Conservation (phyloP, 2,329 filamentous ascomycete species). For the Ophiostoma himal-ulmi region DNA sequence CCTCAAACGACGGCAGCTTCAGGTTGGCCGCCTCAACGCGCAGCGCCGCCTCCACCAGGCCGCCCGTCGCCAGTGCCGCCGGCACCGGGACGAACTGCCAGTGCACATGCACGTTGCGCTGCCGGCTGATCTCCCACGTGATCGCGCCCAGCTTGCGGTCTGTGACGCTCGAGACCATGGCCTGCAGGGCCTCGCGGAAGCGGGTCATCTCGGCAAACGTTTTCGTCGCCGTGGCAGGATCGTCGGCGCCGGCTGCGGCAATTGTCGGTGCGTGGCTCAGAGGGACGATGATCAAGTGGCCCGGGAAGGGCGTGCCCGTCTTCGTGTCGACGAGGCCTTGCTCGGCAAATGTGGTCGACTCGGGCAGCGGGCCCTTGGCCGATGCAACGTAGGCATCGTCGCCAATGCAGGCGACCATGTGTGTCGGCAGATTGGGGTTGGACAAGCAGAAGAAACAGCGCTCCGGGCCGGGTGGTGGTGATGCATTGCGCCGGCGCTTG, state of each 20-base stretch:
- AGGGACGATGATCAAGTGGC: constrained; percentile 87
- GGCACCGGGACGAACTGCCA: constrained; percentile 88
- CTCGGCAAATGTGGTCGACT: constrained; percentile 57
- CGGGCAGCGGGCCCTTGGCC: constrained; percentile 82
- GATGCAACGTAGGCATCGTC: constrained; percentile 84
- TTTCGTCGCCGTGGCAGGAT: constrained; percentile 44
- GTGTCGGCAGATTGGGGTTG: constrained; percentile 73
- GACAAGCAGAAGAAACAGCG: constrained; percentile 95
- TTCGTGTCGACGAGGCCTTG: constrained; percentile 46
- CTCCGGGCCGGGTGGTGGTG: constrained; percentile 62
- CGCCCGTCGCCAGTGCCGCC: constrained; percentile 59
- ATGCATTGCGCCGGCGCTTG: constrained; percentile 40
- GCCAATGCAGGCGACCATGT: constrained; percentile 86
- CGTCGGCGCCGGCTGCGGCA: constrained; percentile 49
- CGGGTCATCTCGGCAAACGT: constrained; percentile 76
- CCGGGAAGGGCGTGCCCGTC: constrained; percentile 53
- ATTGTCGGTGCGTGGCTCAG: constrained; percentile 75
- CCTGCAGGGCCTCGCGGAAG: constrained; percentile 71
- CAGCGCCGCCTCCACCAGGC: constrained; percentile 82
- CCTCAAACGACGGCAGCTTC: constrained; percentile 47
- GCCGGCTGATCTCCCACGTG: constrained; percentile 86
- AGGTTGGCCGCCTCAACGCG: constrained; percentile 78
- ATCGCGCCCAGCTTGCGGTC: constrained; percentile 67
- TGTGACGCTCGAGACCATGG: constrained; percentile 60
- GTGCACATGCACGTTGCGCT: constrained; percentile 76